These are phyloP conservation scores for Colletotrichum siamense DNA, from an alignment of 2,329 filamentous ascomycete species.

Conservation along the genomic window DNA sequence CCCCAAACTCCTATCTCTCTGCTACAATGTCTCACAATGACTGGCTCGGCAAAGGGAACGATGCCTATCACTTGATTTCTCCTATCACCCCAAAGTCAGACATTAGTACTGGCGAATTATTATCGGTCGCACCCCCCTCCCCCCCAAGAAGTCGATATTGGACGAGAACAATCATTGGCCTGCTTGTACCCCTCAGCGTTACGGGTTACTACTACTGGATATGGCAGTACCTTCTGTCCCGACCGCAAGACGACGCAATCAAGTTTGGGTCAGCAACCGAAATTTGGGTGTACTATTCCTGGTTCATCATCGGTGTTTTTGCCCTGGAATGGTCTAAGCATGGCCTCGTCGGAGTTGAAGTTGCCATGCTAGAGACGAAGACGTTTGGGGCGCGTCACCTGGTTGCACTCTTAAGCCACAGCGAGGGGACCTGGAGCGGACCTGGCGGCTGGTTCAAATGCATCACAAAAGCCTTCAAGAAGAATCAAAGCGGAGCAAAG, in stretches of 20 bases:
- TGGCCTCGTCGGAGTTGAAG: constrained; percentile 20
- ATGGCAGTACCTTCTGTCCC: background rate
- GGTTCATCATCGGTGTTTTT: constrained; percentile 25
- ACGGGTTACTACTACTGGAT: background rate
- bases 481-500: fast-evolving
- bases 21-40: background rate
- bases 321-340: constrained; percentile 21
- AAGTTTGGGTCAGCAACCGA: background rate
- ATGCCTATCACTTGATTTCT: background rate
- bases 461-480: background rate
- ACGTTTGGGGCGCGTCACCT: background rate
- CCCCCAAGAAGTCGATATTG: background rate
- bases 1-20: background rate
- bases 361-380: constrained; percentile 11
- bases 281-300: constrained; percentile 16
- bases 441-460: constrained; percentile 18
- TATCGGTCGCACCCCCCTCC: background rate
- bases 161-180: background rate
- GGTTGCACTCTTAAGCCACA: background rate
- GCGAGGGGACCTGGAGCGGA: constrained; percentile 11
- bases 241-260: background rate
- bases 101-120: background rate
- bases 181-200: background rate
- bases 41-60: background rate
- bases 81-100: background rate